Conservation (phyloP, 805 yeast species). For the Yamadazyma phyllophila region DNA sequence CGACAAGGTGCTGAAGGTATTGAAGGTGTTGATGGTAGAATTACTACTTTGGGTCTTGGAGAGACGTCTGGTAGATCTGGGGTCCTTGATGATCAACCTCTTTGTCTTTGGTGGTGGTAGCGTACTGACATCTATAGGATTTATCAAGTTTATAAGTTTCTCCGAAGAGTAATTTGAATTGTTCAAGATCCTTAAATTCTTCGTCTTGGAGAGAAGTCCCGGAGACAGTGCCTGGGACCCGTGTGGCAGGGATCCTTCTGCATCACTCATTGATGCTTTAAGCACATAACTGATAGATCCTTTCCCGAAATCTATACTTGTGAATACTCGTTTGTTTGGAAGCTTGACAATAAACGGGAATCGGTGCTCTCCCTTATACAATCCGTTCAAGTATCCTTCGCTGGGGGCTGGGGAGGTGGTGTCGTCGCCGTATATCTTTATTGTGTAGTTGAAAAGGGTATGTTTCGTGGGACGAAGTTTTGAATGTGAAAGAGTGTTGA, state of each 20-base stretch:
- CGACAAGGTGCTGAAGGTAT: constrained; percentile 29
- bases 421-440: constrained; percentile 51
- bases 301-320: constrained; percentile 77
- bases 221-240: constrained; percentile 12
- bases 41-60: constrained; percentile 36
- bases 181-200: constrained; percentile 23
- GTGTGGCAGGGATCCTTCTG: constrained; percentile 5
- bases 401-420: constrained; percentile 15
- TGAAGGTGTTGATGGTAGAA: constrained; percentile 30
- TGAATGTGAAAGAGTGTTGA: constrained; percentile 51
- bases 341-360: constrained; percentile 82
- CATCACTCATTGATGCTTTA: constrained; percentile 45
- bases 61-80: constrained; percentile 26
- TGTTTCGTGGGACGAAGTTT: constrained; percentile 53
- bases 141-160: constrained; percentile 55
- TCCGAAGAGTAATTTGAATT: constrained; percentile 47
- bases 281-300: constrained; percentile 75
- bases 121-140: constrained; percentile 70
- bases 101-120: constrained; percentile 69
- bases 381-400: constrained; percentile 39
- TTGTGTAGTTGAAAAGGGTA: constrained; percentile 56
- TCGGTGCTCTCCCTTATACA: constrained; percentile 81
- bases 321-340: constrained; percentile 70
- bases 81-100: constrained; percentile 58
- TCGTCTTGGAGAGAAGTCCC: constrained; percentile 21